Conservation (phyloP, 2,329 filamentous ascomycete species). For the Neofusicoccum umdonicola region DNA sequence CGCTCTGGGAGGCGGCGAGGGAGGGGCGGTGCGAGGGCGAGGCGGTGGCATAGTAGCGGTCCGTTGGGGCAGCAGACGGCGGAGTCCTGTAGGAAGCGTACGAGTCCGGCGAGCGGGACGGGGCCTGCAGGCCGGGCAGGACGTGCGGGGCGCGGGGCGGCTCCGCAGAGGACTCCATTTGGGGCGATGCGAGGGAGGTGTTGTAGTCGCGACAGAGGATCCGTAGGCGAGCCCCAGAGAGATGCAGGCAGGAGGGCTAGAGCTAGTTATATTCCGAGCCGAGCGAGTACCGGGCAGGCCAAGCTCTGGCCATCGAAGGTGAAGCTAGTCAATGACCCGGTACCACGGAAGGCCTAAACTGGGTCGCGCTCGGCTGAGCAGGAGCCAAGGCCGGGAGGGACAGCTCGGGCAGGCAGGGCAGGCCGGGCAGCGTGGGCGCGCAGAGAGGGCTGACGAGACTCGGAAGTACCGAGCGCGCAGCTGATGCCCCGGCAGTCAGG, state of each 20-base stretch:
- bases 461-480: slow-evolving; percentile 2
- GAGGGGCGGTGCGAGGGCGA: slow-evolving; percentile 24
- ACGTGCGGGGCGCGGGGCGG: neutral
- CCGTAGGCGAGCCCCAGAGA: neutral
- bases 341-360: slow-evolving; percentile 9
- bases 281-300: slow-evolving; percentile 16
- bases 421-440: neutral
- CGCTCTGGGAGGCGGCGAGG: neutral
- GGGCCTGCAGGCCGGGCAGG: neutral
- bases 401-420: neutral
- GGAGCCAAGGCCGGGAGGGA: slow-evolving; percentile 9
- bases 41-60: slow-evolving; percentile 23
- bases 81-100: slow-evolving; percentile 5
- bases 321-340: slow-evolving; percentile 13
- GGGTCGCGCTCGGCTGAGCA: slow-evolving; percentile 5
- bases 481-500: slow-evolving; percentile 3
- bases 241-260: slow-evolving; percentile 8
- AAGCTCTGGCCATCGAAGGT: slow-evolving; percentile 15
- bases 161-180: slow-evolving; percentile 2
- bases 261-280: slow-evolving; percentile 18
- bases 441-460: neutral
- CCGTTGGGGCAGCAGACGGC: neutral
- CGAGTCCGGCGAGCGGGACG: slow-evolving; percentile 10
- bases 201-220: neutral
- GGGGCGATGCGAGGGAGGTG: neutral